These are phyloP conservation scores for Penicillium chermesinum DNA, from an alignment of 495 filamentous ascomycete genomes.

Conservation along the genomic window DNA sequence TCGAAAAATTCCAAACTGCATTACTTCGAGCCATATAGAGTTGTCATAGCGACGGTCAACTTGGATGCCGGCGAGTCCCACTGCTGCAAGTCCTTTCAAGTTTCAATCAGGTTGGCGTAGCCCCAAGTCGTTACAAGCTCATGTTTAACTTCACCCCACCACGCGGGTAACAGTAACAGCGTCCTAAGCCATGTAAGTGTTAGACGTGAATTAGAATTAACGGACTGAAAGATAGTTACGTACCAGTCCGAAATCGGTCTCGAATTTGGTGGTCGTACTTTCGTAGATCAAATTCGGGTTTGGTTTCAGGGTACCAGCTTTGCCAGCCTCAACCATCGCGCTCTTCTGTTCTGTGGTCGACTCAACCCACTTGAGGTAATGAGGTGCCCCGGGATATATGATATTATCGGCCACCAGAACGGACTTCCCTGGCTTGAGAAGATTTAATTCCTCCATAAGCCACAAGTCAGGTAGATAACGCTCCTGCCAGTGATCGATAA, in stretches of 20 bases:
- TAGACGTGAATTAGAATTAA: too few relatives aligned
- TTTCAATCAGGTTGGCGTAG: too few relatives aligned
- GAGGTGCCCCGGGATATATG: constrained; percentile 60
- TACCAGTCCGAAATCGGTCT: constrained; percentile 16
- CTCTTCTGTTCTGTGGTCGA: constrained; percentile 8
- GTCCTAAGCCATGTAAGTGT: neutral
- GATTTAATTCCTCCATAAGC: constrained; percentile 55
- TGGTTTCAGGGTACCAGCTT: constrained; percentile 2
- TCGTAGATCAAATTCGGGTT: constrained; percentile 20
- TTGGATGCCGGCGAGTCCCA: too few relatives aligned
- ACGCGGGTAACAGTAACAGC: neutral
- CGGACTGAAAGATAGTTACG: too few relatives aligned
- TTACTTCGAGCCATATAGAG: too few relatives aligned
- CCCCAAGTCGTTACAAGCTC: neutral
- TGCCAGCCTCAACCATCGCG: constrained; percentile 1
- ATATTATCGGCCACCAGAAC: constrained; percentile 64
- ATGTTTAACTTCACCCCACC: neutral
- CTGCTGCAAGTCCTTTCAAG: too few relatives aligned
- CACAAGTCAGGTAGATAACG: constrained; percentile 60
- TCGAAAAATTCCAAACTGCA: too few relatives aligned
- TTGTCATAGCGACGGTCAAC: too few relatives aligned
- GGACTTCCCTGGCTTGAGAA: constrained; percentile 46
- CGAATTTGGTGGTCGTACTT: constrained; percentile 13
- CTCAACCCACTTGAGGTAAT: constrained; percentile 41
- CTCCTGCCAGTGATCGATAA: constrained; percentile 64